Conservation (phyloP, 2,329 filamentous ascomycete species). For the Penicillium decumbens region DNA sequence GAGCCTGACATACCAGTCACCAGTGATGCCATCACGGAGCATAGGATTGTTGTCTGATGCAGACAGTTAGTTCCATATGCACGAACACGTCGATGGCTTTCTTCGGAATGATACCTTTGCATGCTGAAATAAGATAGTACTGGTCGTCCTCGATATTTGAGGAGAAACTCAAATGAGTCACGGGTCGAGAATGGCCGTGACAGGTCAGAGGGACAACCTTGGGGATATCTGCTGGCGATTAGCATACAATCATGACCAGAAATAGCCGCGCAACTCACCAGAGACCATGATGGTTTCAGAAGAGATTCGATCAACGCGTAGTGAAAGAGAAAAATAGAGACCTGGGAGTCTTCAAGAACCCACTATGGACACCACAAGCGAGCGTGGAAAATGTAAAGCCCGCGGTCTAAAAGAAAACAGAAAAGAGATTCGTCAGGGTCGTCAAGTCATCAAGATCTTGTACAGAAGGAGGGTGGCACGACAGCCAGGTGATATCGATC, state of each 20-base stretch:
- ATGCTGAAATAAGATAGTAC: conserved; percentile 90
- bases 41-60: conserved; percentile 87
- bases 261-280: conserved; percentile 10
- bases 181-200: conserved; percentile 87
- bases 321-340: conserved; percentile 4
- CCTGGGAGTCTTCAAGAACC: conserved; percentile 1
- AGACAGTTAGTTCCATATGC: conserved; percentile 3
- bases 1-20: conserved; percentile 65
- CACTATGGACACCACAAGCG: conserved; percentile 2
- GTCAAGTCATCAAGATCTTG: conserved; percentile 37
- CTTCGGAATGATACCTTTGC: conserved; percentile 60
- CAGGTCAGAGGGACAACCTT: conserved; percentile 83
- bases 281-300: conserved; percentile 10
- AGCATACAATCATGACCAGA: background rate
- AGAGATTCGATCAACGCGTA: background rate
- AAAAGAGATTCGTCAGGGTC: conserved; percentile 40
- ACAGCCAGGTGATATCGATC: conserved; percentile 9
- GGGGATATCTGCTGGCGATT: conserved; percentile 34
- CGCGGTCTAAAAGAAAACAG: conserved; percentile 27
- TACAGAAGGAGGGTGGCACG: conserved; percentile 10
- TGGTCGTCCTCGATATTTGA: conserved; percentile 73
- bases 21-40: conserved; percentile 92
- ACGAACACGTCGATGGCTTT: background rate
- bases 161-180: conserved; percentile 88
- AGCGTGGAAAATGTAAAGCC: conserved; percentile 4